Base-by-base conservation (phyloP, 805 yeast genomes). In the Lipomyces japonicus region DNA sequence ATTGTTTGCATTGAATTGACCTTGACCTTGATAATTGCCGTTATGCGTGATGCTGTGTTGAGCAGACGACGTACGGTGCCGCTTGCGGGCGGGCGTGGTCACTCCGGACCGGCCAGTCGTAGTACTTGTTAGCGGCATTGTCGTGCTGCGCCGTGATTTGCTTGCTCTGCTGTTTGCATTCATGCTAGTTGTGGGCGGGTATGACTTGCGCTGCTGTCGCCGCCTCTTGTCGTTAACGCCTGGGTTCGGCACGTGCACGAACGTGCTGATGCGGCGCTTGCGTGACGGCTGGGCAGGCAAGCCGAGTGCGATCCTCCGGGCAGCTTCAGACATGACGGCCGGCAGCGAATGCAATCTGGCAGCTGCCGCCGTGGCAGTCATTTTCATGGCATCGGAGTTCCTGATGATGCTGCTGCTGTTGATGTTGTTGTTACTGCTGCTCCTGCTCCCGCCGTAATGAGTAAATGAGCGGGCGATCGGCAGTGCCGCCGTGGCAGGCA, bases 251-350 rank as follows among this genome's bases (percentile, higher is more conserved):
- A n/a, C 31, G 41, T 4, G 42, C 38, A 32, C 38, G 41, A 38
- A 44, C 1, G 42, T 35, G 22, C 39, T 42, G 35, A 22, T 16
- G 31, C n/a, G 12, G 12, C 50, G 50, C 36, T 39, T 46, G 37
- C 36, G 41, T 24, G 50, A 44, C 6, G 53, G 35, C 21, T 34
- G 10, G 16, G 16, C 37, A 6, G 37, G 37, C 21, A 34, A 14
- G 10, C 37, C 37, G 10, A 14, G 6, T 12, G 53, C 50, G 18
- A 51, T 26, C 32, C 42, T 25, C 26, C 36, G 39, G 4, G 55
- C 55, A 4, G 50, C 37, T 21, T 51, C 55, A 5, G 55, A 51
- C 36, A 51, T 44, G 14, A 51, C 55, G 19, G 47, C 54, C 10
- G 49, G 46, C 22, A 41, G 28, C 39, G 39, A 36, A 12, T 45